A percentile compares a stretch with the other conserved stretches of the same genome.
Evolutionary conservation across 1,284 basidiomycete genomes (phyloP).

Genomic region (Ganoderma lucidum): DNA sequence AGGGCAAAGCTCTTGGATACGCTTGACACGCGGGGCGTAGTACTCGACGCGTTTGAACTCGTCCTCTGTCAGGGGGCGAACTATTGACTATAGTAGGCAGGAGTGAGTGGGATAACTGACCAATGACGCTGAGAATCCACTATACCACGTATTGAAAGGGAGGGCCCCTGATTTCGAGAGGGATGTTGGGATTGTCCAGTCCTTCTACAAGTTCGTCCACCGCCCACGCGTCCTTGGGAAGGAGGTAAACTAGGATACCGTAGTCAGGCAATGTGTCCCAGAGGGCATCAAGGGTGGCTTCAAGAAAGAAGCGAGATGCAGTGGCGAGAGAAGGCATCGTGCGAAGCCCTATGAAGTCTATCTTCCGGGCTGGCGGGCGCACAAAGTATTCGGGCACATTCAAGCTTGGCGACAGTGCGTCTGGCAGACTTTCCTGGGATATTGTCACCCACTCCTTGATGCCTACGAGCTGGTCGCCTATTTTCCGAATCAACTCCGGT

Average conservation of each 20-base stretch:
- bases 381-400: not conserved
- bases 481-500: not conserved
- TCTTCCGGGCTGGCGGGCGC: not conserved
- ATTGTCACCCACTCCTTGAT: not conserved
- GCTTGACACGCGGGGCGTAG: slow-evolving; percentile 3
- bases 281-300: not conserved
- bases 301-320: not conserved
- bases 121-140: no score
- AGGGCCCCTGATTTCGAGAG: not conserved
- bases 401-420: not conserved
- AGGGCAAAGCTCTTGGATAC: not conserved
- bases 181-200: not conserved
- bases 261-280: slow-evolving; percentile 9
- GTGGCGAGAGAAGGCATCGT: not conserved
- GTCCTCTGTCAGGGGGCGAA: not conserved
- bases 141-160: not conserved
- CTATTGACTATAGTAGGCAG: not conserved
- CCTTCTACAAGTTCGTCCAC: not conserved
- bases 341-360: slow-evolving; percentile 1
- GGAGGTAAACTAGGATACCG: slow-evolving; percentile 1
- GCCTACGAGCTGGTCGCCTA: not conserved
- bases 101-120: not conserved
- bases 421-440: not conserved
- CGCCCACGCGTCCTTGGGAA: not conserved
- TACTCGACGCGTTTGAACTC: not conserved